Conservation (phyloP, 148 eudicot species). For the Chenopodium berlandieri region DNA sequence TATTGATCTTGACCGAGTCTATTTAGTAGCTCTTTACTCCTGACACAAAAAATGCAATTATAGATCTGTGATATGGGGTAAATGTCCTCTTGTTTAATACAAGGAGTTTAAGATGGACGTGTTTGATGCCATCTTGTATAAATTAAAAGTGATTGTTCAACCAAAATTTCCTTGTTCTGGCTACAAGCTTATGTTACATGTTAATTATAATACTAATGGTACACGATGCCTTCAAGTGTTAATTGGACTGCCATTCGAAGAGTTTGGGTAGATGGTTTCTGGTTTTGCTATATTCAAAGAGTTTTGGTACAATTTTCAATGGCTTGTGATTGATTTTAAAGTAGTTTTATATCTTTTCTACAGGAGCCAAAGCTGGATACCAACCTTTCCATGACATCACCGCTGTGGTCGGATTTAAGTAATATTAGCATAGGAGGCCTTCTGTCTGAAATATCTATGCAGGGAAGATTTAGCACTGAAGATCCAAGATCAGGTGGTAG, state of each 20-base stretch:
- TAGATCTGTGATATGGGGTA: background rate
- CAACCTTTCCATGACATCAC: constrained; percentile 27
- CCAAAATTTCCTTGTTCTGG: background rate
- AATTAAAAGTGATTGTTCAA: background rate
- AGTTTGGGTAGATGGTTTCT: background rate
- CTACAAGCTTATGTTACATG: background rate
- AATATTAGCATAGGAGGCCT: constrained; percentile 76
- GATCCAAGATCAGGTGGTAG: constrained; percentile 24
- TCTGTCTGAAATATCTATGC: constrained; percentile 68
- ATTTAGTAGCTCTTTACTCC: background rate
- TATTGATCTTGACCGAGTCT: background rate
- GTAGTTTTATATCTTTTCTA: constrained; percentile 2
- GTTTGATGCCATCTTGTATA: background rate
- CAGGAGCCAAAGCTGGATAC: constrained; percentile 42
- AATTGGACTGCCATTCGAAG: background rate
- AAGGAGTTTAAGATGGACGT: background rate
- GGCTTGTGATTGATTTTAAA: background rate
- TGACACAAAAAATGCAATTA: background rate
- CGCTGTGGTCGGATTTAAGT: constrained; percentile 57
- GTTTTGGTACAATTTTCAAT: background rate
- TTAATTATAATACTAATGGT: background rate
- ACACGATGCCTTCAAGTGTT: background rate
- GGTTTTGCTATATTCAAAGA: background rate
- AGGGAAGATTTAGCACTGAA: constrained; percentile 34
- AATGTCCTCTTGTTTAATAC: background rate